Base-by-base conservation (phyloP, 345 rosid genomes). In the Litchi chinensis region DNA sequence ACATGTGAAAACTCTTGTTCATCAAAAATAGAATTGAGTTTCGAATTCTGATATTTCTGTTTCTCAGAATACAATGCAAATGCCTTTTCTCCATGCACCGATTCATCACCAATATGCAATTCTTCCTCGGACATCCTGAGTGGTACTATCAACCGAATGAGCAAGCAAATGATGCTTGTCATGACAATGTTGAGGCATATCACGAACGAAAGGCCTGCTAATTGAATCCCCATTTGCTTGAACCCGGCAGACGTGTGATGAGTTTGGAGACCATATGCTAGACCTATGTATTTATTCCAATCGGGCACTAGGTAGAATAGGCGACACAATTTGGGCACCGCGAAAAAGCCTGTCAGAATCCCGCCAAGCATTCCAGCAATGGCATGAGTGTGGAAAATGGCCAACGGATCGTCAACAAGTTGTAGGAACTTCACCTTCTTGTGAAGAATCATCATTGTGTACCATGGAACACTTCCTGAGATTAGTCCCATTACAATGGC, bases 351-450 rank as follows among this genome's bases (percentile, higher is more conserved):
- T 0, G 86, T 84, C 24, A 91, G 91, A 63, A 86, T 59, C 22
- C 92, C 89, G 1, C 91, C 87, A 0, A 88, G 86, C 83, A 79
- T 70, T 5, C 90, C 88, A 0, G 90, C 77, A 0, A 89, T 5
- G 8, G 94, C 90, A 7, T 91, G 90, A 9, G 89, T 88, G 86
- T 91, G 91, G 80, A 91, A 77, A 11, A 87, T 44, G 50, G 90
- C 83, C 81, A 91, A 81, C 0, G 87, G 81, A 56, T 88, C 83
- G 0, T 91, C 85, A 3, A 87, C 81, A 12, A 5, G 59, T 5
- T 46, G 46, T 1, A 89, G 40, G 19, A 87, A 21, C 67, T 68
- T 70, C 19, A 83, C 48, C 67, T 70, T 85, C 24, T 81, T 68
- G 2, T 84, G 91, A 21, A 86, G 83, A 28, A 89, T 76, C 85